Percentiles rank a stretch among this genome's conserved stretches.
Evolutionary conservation across 495 filamentous ascomycete genomes (phyloP).

Genomic region (Tuber microsphaerosporum): DNA sequence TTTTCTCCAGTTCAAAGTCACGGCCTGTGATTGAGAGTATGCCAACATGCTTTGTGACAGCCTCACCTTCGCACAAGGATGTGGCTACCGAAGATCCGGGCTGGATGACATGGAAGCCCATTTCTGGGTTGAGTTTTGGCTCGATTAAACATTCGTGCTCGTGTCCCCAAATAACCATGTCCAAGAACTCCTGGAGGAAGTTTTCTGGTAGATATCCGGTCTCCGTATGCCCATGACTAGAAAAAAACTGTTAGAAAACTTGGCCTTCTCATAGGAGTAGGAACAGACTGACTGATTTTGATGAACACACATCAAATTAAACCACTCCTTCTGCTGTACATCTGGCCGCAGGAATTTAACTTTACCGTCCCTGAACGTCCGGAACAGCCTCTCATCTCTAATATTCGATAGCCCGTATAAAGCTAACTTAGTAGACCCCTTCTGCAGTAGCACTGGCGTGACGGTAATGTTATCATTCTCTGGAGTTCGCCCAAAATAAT

Average conservation of each 20-base stretch:
- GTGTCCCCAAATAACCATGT: constrained; percentile 93
- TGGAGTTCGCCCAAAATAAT: constrained; percentile 89
- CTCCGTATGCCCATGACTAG: constrained; percentile 68
- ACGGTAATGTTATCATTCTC: constrained; percentile 86
- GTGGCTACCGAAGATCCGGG: constrained; percentile 94
- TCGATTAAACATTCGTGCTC: constrained; percentile 95
- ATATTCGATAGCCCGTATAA: constrained; percentile 96
- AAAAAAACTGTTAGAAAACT: not conserved
- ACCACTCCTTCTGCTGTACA: constrained; percentile 83
- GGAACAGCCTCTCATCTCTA: constrained; percentile 84
- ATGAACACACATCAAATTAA: constrained; percentile 91
- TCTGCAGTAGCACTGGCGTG: constrained; percentile 87
- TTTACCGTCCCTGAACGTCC: constrained; percentile 85
- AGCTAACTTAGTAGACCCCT: constrained; percentile 86
- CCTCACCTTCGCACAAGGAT: constrained; percentile 81
- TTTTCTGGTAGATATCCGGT: constrained; percentile 90
- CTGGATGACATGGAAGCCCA: constrained; percentile 90
- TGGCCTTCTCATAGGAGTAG: not conserved
- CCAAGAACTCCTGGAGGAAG: constrained; percentile 84
- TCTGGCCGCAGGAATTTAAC: constrained; percentile 86
- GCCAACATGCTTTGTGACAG: constrained; percentile 81
- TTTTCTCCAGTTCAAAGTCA: constrained; percentile 71
- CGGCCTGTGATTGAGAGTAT: constrained; percentile 76
- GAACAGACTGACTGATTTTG: constrained; percentile 65
- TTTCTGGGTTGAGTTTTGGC: constrained; percentile 72